Base-by-base conservation (phyloP, 345 rosid genomes). In the Ceriops decandra region DNA sequence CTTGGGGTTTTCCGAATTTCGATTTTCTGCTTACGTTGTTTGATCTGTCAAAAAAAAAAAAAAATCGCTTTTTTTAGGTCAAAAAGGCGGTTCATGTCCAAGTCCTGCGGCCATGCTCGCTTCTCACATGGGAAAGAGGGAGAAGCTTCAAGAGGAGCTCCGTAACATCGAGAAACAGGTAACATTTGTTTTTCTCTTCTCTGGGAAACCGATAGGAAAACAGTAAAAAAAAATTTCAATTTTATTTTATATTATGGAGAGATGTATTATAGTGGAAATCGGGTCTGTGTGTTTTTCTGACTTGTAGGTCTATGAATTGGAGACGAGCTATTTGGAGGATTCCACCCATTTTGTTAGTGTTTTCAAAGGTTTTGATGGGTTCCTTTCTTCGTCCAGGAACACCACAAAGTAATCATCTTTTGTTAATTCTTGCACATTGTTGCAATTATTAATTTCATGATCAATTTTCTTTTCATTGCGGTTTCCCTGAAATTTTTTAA, bases 281-380 rank as follows among this genome's bases (percentile, higher is more conserved):
- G 60, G 22, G 35, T 31, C 36, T 61, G 7, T 73, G 52, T 15
- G 16, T 52, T 38, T 57, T 52, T 38, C 47, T 6, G 24, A 33
- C 2, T 4, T 60, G 20, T 68, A 83, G 86, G 82, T 80, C 21
- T 83, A 73, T 24, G 86, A 83, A 61, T 60, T 77, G 33, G 86
- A 83, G 73, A 77, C 84, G 24, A 76, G 77, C 56, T 83, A 80
- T 66, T 77, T 83, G 19, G 82, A 80, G 68, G 86, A 83, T 59
- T 73, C 78, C 21, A 63, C 77, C 62, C 82, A 83, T 57, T 67
- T 77, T 49, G 84, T 82, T 47, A 72, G 68, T 68, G 79, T 52
- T 53, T 76, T 83, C 62, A 83, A 78, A 75, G 86, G 82, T 62
- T 80, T 83, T 57, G 82, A 80, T 65, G 86, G 86, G 62, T 80